Conservation (phyloP, 2,329 filamentous ascomycete species). For the Cercospora zeina region DNA sequence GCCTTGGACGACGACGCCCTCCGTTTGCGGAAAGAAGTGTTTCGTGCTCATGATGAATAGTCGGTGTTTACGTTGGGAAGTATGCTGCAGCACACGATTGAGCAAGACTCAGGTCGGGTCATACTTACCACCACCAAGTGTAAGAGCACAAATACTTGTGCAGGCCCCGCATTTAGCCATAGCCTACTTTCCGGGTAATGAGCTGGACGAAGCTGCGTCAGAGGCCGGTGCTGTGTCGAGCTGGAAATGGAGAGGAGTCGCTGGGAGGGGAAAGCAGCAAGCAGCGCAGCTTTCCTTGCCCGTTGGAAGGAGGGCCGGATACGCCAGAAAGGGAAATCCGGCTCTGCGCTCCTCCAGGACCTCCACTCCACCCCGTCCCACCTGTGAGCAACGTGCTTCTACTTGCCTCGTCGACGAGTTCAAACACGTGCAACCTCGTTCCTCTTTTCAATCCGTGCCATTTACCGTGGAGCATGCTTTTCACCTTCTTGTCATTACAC, state of each 20-base stretch:
- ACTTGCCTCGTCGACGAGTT: neutral
- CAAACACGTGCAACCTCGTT: too few species aligned
- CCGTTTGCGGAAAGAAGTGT: conserved; percentile 56
- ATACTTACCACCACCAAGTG: neutral
- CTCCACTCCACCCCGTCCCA: too few species aligned
- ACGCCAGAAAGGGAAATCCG: conserved; percentile 4
- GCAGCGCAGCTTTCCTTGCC: too few species aligned
- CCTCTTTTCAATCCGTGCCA: too few species aligned
- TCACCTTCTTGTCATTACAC: too few species aligned
- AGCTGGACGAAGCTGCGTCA: conserved; percentile 15
- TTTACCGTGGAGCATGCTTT: too few species aligned
- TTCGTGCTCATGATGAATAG: conserved; percentile 52
- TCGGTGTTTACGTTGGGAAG: neutral
- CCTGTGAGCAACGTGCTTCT: neutral
- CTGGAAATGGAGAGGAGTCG: neutral
- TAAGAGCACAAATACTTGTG: neutral
- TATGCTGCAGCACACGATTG: neutral
- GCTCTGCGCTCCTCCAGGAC: neutral
- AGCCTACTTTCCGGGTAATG: conserved; percentile 3
- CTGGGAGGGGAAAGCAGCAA: conserved; percentile 8
- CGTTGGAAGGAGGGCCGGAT: neutral
- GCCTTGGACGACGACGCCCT: conserved; percentile 53
- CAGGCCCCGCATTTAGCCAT: conserved; percentile 11
- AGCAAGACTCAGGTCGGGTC: neutral
- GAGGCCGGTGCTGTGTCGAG: conserved; percentile 13